phyloP scores from a whole-genome alignment of 177 flowering plant genomes.

The Vitis hybrid region DNA sequence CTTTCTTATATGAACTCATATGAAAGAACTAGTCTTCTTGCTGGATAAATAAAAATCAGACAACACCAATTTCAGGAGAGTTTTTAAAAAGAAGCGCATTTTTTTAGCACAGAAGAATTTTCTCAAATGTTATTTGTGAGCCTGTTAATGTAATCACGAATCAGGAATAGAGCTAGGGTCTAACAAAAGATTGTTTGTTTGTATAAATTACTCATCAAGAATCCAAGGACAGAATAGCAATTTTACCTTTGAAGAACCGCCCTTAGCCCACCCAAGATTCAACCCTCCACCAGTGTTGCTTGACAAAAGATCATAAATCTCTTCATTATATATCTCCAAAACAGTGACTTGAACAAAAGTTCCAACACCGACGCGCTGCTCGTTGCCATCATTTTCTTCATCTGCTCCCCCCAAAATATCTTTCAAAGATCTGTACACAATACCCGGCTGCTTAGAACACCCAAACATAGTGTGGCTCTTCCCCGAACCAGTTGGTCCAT shows the following conservation, averaged over 20 bases:
- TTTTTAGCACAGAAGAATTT: too few species aligned
- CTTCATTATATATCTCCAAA: slow-evolving; percentile 95
- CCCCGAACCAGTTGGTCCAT: slow-evolving; percentile 96
- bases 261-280: slow-evolving; percentile 70
- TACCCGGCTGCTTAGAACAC: slow-evolving; percentile 80
- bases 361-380: slow-evolving; percentile 30
- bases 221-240: slow-evolving; percentile 1
- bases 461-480: slow-evolving; percentile 99
- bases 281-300: slow-evolving; percentile 62
- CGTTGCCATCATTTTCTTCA: slow-evolving; percentile 28
- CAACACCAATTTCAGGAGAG: too few species aligned
- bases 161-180: neutral
- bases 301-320: slow-evolving; percentile 86
- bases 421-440: slow-evolving; percentile 76
- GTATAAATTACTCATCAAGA: neutral
- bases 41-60: too few species aligned
- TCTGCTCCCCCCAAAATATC: slow-evolving; percentile 68
- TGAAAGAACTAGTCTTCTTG: too few species aligned
- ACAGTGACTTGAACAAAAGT: slow-evolving; percentile 86
- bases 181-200: neutral
- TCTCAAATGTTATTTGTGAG: too few species aligned
- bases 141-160: too few species aligned
- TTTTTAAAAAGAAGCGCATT: neutral
- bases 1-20: too few species aligned
- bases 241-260: slow-evolving; percentile 77